Base-by-base conservation (phyloP, 2,329 filamentous ascomycete genomes). In the Tetracladium maxilliforme region DNA sequence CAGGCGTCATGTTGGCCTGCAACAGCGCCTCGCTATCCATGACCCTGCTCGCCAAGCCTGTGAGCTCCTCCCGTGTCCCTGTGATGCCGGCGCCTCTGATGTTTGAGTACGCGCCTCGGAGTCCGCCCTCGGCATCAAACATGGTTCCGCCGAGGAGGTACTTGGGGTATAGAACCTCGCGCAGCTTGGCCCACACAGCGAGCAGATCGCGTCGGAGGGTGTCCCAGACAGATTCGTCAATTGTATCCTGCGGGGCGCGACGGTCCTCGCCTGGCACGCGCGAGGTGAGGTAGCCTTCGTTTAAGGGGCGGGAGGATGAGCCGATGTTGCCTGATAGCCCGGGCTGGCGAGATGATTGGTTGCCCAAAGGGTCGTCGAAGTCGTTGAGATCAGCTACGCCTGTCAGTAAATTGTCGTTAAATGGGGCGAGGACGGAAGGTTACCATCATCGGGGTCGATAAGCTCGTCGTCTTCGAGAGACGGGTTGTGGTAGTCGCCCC, bases 101-200 rank as follows among this genome's bases (percentile, higher is more conserved):
- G 34, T 64, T 69, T 12, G 67, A 65, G 44, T 74, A 75, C 2
- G 68, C 68, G 32, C 69, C 68, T 5, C 70, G 62, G 7, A 75
- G 40, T 8, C 61, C 61, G 18, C 53, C 54, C 5, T 59, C 23
- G 58, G 70, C 52, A 32, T 72, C 67, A 28, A 72, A 62, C 67
- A 75, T 72, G 30, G 64, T 70, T 16, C 70, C 70, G 18, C 68
- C 69, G 14, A 98, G 75, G 24, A 98, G 65, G 56, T 95, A 95
- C 45, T 86, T 86, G 11, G 90, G 90, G 54, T 83, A 98, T 32
- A 98, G 70, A 19, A 98, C 90, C 60, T 94, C 87, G 50, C 81
- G 76, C 75, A 98, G 83, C 64, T 98, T 98, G 55, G 82, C 80
- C 87, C 90, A 95, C 18, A 95, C 83, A 14, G 84, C 90, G 6